A percentile compares a stretch with the other conserved stretches of the same genome.
phyloP scores from a whole-genome alignment of 2,329 filamentous ascomycete species.

The Monilinia fructigena region DNA sequence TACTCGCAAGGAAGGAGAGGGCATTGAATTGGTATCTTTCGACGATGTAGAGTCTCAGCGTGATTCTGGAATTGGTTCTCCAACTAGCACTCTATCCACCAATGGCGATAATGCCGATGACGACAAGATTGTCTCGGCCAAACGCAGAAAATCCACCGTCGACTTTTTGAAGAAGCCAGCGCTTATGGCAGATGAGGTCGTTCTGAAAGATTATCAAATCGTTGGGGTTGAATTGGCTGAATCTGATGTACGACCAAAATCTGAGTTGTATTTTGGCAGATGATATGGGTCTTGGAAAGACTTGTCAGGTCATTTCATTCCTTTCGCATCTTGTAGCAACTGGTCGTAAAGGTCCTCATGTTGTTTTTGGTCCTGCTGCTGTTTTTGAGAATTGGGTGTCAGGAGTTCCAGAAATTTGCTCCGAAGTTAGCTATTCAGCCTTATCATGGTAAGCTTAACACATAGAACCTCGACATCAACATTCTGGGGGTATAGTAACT shows the following conservation, averaged over 20 bases:
- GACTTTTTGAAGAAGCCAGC: conserved; percentile 57
- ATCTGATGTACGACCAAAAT: conserved; percentile 73
- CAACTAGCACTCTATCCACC: conserved; percentile 44
- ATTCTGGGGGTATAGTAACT: conserved; percentile 12
- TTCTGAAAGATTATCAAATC: conserved; percentile 89
- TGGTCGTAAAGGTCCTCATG: conserved; percentile 66
- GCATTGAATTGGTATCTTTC: conserved; percentile 53
- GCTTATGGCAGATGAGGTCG: conserved; percentile 72
- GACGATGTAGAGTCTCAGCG: conserved; percentile 45
- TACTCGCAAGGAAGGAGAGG: conserved; percentile 54
- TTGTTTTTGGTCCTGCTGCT: conserved; percentile 89
- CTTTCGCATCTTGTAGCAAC: conserved; percentile 78
- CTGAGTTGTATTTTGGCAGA: conserved; percentile 92
- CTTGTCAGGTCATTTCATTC: conserved; percentile 92
- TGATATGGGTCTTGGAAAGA: conserved; percentile 97
- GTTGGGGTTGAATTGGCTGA: conserved; percentile 96
- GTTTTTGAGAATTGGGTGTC: conserved; percentile 96
- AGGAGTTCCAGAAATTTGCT: conserved; percentile 86
- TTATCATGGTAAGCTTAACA: conserved; percentile 52
- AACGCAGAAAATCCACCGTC: conserved; percentile 30
- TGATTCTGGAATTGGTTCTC: conserved; percentile 69
- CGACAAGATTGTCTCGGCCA: conserved; percentile 40
- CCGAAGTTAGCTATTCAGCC: conserved; percentile 69
- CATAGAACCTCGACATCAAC: background rate
- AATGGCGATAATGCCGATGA: conserved; percentile 47